Evolutionary conservation across 2,329 filamentous ascomycete genomes (phyloP), one percentile per base, ranked within the genome.

Genomic region (Cladosporium cucumerinum): DNA sequence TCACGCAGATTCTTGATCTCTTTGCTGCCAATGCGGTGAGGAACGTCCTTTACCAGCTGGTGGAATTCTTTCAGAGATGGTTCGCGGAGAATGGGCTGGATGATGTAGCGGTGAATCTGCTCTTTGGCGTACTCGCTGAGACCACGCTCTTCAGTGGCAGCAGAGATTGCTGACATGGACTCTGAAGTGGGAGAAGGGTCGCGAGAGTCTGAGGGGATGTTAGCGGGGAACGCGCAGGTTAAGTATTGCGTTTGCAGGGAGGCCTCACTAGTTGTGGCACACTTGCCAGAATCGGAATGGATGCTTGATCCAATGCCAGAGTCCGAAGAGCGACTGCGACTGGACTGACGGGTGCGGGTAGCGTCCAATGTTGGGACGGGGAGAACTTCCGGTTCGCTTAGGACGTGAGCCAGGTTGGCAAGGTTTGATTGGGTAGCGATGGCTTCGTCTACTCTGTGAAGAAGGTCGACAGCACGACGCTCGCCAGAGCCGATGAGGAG

Each of bases 1-100:
- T 98, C 94, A 77, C 94, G 88, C 63, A 98, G 86, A 80, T 91
- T 97, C 76, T 91, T 88, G 74, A 98, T 95, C 73, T 95, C 88
- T 78, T 92, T 93, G 75, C 88, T 86, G 74, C 87, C 86, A 76
- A 97, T 95, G 74, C 89, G 89, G 77, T 85, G 84, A 57, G 92
- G 92, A 69, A 93, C 87, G 77, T 91, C 89, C 70, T 89, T 84
- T 69, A 97, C 85, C 72, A 97, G 86, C 57, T 89, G 83, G 75
- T 92, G 89, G 77, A 97, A 97, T 57, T 90, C 87, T 76, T 92
- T 91, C 67, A 96, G 84, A 34, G 85, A 82, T 25, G 87, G 79
- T 74, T 93, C 89, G 68, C 85, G 85, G 65, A 95, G 85, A 58
- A 97, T 87, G 32, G 93, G 93, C 71, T 85, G 83, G 73, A 97